These are phyloP conservation scores for Tilletia indica DNA, from an alignment of 1,284 basidiomycete genomes.

Conservation along the genomic window DNA sequence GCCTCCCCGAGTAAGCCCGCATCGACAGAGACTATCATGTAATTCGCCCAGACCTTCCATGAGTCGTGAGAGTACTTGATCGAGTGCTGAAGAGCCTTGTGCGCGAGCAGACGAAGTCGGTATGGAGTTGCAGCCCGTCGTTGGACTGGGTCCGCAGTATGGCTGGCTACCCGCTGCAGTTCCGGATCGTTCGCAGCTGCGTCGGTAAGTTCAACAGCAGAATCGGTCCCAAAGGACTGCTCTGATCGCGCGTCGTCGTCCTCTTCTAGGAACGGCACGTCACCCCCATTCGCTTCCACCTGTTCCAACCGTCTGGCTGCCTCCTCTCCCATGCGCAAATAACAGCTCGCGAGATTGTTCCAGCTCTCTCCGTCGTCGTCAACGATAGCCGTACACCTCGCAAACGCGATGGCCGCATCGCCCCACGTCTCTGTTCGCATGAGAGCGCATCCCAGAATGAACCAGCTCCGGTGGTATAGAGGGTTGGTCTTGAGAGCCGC, in stretches of 20 bases:
- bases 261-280: conserved; percentile 33
- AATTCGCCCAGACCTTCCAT: conserved; percentile 98
- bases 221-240: conserved; percentile 10
- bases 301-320: conserved; percentile 29
- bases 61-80: conserved; percentile 81
- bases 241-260: conserved; percentile 29
- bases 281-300: conserved; percentile 23
- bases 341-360: conserved; percentile 95
- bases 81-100: conserved; percentile 88
- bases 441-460: conserved; percentile 85
- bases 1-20: conserved; percentile 88
- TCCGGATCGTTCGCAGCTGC: conserved; percentile 23
- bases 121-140: conserved; percentile 46
- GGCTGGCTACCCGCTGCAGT: neutral
- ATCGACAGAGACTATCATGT: conserved; percentile 89
- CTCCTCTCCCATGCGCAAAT: conserved; percentile 62
- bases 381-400: conserved; percentile 81
- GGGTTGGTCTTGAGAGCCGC: conserved; percentile 84
- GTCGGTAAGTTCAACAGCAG: conserved; percentile 18
- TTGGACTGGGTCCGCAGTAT: conserved; percentile 10
- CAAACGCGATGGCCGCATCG: conserved; percentile 78
- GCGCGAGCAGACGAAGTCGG: conserved; percentile 78
- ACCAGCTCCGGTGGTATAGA: conserved; percentile 83
- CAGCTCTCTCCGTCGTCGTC: conserved; percentile 97
- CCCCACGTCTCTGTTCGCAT: conserved; percentile 73